These are phyloP conservation scores for Globisporangium rhizosaccharum DNA, from an alignment of 352 stramenopile species.

Conservation along the genomic window DNA sequence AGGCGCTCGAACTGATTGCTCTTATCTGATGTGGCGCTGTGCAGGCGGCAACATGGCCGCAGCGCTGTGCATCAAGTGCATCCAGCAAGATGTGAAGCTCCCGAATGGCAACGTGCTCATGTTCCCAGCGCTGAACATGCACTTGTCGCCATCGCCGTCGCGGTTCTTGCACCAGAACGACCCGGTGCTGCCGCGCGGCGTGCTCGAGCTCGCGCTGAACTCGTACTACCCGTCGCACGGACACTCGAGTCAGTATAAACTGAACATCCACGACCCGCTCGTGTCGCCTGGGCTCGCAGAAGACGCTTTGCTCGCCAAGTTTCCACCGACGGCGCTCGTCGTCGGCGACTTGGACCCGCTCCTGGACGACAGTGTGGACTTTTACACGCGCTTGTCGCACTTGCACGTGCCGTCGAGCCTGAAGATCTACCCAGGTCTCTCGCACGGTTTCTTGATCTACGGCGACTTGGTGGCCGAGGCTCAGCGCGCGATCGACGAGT, in stretches of 20 bases:
- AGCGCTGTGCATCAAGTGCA: constrained; percentile 78
- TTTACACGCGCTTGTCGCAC: constrained; percentile 81
- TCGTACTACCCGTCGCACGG: constrained; percentile 84
- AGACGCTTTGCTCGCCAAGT: constrained; percentile 66
- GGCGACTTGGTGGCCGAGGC: constrained; percentile 75
- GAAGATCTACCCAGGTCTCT: constrained; percentile 82
- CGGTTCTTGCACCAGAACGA: constrained; percentile 87
- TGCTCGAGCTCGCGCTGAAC: constrained; percentile 77
- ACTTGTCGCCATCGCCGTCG: constrained; percentile 82
- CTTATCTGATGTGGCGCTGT: background rate
- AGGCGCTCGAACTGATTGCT: background rate
- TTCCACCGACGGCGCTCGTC: constrained; percentile 78
- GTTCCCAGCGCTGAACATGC: constrained; percentile 88
- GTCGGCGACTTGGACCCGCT: constrained; percentile 83
- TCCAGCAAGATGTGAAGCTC: constrained; percentile 64
- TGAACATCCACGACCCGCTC: constrained; percentile 86
- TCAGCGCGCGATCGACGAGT: constrained; percentile 76
- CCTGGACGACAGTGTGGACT: constrained; percentile 88
- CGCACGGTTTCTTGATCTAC: constrained; percentile 87
- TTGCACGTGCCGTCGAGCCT: constrained; percentile 72
- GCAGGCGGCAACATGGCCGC: constrained; percentile 83
- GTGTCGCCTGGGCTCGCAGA: constrained; percentile 77
- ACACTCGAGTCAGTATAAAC: constrained; percentile 82
- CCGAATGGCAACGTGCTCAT: constrained; percentile 83
- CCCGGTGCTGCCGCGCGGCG: constrained; percentile 71